Conservation (phyloP, 2,329 filamentous ascomycete species). For the Biscogniauxia sp. region DNA sequence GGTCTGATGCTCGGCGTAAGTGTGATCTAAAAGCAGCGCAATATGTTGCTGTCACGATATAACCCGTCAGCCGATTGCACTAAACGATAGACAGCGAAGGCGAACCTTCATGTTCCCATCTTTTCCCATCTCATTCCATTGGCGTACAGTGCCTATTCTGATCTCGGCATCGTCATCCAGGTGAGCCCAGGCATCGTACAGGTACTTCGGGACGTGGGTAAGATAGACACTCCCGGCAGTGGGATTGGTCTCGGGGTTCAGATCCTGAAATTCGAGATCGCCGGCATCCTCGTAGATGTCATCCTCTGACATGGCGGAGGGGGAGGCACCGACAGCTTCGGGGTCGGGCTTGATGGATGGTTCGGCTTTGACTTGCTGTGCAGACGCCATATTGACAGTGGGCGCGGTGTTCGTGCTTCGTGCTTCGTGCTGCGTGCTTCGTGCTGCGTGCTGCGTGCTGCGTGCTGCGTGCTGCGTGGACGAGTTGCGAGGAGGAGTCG, state of each 20-base stretch:
- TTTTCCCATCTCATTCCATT: constrained; percentile 53
- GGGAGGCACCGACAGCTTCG: constrained; percentile 40
- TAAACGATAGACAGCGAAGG: neutral
- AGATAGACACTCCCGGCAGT: constrained; percentile 59
- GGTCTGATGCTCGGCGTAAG: constrained; percentile 64
- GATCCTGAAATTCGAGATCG: constrained; percentile 56
- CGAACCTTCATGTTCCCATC: constrained; percentile 42
- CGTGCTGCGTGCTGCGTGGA: too few relatives aligned
- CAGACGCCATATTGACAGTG: constrained; percentile 25
- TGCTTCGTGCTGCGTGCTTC: neutral
- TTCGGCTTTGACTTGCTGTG: constrained; percentile 32
- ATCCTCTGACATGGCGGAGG: constrained; percentile 55
- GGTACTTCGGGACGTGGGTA: constrained; percentile 72
- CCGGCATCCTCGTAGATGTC: constrained; percentile 64
- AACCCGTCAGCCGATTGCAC: constrained; percentile 6
- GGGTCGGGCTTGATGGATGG: constrained; percentile 49
- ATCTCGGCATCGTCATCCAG: constrained; percentile 81
- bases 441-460: too few relatives aligned
- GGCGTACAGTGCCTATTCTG: constrained; percentile 71
- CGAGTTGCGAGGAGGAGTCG: neutral
- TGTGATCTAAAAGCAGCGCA: constrained; percentile 66
- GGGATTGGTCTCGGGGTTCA: constrained; percentile 36
- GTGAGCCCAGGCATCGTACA: constrained; percentile 77
- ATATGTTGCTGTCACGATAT: constrained; percentile 38
- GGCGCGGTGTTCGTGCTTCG: neutral